Evolutionary conservation across 768 basidiomycete species (phyloP), one percentile per base, ranked within the genome.

Genomic region (Pleurotus sapidus): DNA sequence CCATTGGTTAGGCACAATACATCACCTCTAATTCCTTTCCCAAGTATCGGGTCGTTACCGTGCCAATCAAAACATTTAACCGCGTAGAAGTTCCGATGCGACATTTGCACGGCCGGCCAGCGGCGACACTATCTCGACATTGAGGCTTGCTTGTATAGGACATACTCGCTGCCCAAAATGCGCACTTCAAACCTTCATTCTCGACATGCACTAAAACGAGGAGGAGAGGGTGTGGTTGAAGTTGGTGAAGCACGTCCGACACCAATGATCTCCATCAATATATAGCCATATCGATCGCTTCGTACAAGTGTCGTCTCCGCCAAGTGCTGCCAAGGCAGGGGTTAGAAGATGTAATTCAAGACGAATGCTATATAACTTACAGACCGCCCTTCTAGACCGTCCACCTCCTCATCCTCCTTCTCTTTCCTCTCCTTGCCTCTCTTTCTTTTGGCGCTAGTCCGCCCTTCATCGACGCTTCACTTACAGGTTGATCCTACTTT

Each of bases 371-470:
- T 54, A 39, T 23, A 54, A 30, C 51, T 54, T n/a, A n/a, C 39
- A 54, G 51, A 54, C 39, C 38, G 49, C 37, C 20, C 39, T 23
- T 54, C 39, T 54, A 54, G 51, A 42, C 51, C n/a, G 23, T 38
- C 59, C 48, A 48, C 25, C 43, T 54, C 47, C 30, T 38, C 49
- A 38, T 59, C 50, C 37, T 46, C 40, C 54, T 56, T 39, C 27
- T 58, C 42, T 39, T 49, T 57, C 48, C 50, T 45, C 59, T 45
- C 57, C 47, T 27, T 25, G 17, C 40, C 24, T 58, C 34, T 39
- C 56, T 62, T 60, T 49, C 23, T 55, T 39, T 59, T 14, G 61
- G 64, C 64, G 62, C 65, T 61, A 65, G 65, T 49, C 57, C 60
- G 62, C 61, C 60, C 63, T 57, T 60, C 57, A 64, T 59, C 46